Percentiles rank a stretch among this genome's conserved stretches.
These are phyloP conservation scores for Lyophyllum shimeji DNA, from an alignment of 768 basidiomycete genomes.

Conservation along the genomic window DNA sequence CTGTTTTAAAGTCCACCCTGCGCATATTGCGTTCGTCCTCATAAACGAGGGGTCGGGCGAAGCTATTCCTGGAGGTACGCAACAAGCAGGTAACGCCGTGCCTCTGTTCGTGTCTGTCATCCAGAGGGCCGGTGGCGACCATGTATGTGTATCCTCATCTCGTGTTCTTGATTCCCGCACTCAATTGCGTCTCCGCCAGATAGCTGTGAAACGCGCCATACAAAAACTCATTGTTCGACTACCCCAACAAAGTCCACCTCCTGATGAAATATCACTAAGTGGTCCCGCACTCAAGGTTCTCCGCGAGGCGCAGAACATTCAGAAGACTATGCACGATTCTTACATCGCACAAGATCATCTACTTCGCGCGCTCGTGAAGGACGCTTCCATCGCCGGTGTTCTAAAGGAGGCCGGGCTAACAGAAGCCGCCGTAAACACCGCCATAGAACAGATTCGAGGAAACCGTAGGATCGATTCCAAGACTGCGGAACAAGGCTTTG, in stretches of 20 bases:
- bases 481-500: conserved; percentile 89
- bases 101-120: conserved; percentile 80
- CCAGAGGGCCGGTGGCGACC: conserved; percentile 82
- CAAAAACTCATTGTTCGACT: conserved; percentile 79
- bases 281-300: conserved; percentile 59
- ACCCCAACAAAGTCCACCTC: conserved; percentile 82
- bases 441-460: conserved; percentile 78
- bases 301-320: conserved; percentile 71
- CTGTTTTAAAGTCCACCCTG: conserved; percentile 63
- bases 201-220: conserved; percentile 63
- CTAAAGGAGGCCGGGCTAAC: conserved; percentile 78
- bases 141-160: conserved; percentile 45
- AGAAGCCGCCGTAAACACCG: conserved; percentile 70
- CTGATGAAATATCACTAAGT: conserved; percentile 73
- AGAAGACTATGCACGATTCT: conserved; percentile 85
- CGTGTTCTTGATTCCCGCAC: neutral
- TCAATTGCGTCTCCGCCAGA: conserved; percentile 31
- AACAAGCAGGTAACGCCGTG: conserved; percentile 26
- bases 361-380: conserved; percentile 80
- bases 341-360: conserved; percentile 95
- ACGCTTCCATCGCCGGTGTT: conserved; percentile 60
- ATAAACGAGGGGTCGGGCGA: conserved; percentile 63
- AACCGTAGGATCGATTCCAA: conserved; percentile 84
- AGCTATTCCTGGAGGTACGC: conserved; percentile 30
- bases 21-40: conserved; percentile 79